These are phyloP conservation scores for Aspergillus sp. DNA, from an alignment of 2,329 filamentous ascomycete species.

Conservation along the genomic window DNA sequence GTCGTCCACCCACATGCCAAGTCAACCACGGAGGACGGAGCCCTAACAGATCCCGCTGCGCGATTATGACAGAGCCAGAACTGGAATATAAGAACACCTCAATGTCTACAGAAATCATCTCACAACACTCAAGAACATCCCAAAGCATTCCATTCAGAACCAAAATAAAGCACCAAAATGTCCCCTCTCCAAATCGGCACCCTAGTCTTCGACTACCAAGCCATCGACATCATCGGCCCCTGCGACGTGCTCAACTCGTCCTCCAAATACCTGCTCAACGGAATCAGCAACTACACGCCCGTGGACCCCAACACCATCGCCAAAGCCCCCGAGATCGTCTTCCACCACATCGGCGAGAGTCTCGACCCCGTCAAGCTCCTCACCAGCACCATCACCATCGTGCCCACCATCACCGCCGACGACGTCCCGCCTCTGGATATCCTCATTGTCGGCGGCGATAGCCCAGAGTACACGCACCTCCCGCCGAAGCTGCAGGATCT, in stretches of 20 bases:
- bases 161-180: background rate
- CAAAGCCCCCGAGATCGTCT: conserved; percentile 4
- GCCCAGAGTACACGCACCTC: background rate
- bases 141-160: background rate
- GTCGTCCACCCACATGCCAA: too few relatives aligned
- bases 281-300: background rate
- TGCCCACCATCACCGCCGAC: conserved; percentile 1
- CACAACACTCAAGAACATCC: background rate
- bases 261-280: background rate
- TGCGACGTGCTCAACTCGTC: conserved; percentile 9
- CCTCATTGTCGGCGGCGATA: conserved; percentile 3
- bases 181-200: conserved; percentile 4
- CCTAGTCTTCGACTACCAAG: conserved; percentile 14
- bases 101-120: background rate
- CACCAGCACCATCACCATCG: conserved; percentile 4
- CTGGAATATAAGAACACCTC: too few relatives aligned
- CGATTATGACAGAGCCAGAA: background rate
- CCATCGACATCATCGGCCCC: conserved; percentile 11
- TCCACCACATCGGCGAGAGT: conserved; percentile 11
- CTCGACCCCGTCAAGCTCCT: background rate
- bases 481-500: background rate
- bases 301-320: background rate
- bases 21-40: background rate
- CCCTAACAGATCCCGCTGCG: background rate
- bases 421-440: conserved; percentile 1